Base-by-base conservation (phyloP, 2,329 filamentous ascomycete species). In the Beauveria bassiana region DNA sequence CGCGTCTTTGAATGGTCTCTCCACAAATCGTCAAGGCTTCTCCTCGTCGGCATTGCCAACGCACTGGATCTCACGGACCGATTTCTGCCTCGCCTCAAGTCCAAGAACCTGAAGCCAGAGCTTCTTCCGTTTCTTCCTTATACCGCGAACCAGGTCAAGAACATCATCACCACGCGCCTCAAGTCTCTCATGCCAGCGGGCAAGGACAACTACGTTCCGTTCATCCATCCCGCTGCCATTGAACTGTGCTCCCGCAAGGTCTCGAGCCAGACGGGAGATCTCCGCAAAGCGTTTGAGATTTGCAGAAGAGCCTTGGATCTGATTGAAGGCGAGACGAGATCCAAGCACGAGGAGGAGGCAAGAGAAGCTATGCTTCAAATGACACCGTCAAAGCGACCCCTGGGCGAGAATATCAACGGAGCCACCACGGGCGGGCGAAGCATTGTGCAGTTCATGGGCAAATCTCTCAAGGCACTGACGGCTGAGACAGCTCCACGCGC, bases 1-100 rank as follows among this genome's bases (percentile, higher is more conserved):
- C 89, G 86, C 64, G 80, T 99, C n/a, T 97, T 99, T 67, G 93
- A 97, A 72, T 98, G 93, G 93, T 96, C 95, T 1, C 79, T 99
- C 69, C 85, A 91, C 64, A 86, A 86, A 65, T 84, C 85, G 1
- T 97, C 95, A 0, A 86, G 85, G 22, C 85, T 99, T 5, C 79
- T 95, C 42, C 79, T 99, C 20, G 84, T 99, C 55, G 95, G 95
- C 53, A 96, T 99, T 70, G 95, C 95, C 67, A 99, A 99, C 70
- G 95, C 95, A 4, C 81, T 99, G 59, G 95, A 99, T 71, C 79
- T 99, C 61, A 99, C 95, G 0, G 95, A 98, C 71, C 90, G 95
- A 10, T 96, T 97, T 68, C 81, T 99, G 22, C 95, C 95, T 55
- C 89, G 93, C 57, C 84, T 99, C 64, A 98, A 98, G 78, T 87